Base-by-base conservation (phyloP, 108 stramenopile genomes). In the Bacterosira constricta region DNA sequence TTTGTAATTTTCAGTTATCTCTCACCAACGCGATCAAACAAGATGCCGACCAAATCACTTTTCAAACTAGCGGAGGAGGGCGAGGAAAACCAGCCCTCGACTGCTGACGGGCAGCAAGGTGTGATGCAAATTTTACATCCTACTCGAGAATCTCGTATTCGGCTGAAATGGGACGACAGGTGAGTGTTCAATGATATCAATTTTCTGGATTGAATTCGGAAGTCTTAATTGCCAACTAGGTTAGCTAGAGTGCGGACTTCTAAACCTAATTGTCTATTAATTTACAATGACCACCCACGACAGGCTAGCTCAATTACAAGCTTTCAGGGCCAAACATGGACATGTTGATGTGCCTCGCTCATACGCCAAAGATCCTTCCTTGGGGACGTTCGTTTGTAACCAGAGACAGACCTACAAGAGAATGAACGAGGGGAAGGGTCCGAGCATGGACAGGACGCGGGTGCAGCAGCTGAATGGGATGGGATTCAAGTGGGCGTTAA, bases 341-440 rank as follows among this genome's bases (percentile, higher is more conserved):
- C 66, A 68, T 44, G 66, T 68, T 21, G 66, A 68, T 59, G 66
- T 68, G 10, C 66, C 66, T 25, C 66, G 63, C n/a, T 34, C 44
- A 29, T 63, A 63, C 45, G 42, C 26, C 46, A 49, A 46, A 46
- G 63, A 63, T 35, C 63, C 63, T 32, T 50, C 63, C 31, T 21
- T 63, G 45, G 63, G 45, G 45, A 63, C 63, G 1, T 63, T 63
- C 20, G 63, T 63, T 49, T 63, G 63, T 31, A 63, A 63, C 17
- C 63, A 63, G 20, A 47, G 63, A 34, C 63, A 63, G 63, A 63
- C 34, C 20, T 63, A 63, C 21, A 63, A 63, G 47, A 63, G 63
- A 21, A 63, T 63, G 63, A 63, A 46, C 20, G 63, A 63, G 30
- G 45, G 63, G 29, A 63, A 63, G 63, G 63, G 63, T 41, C 47